A percentile compares a stretch with the other conserved stretches of the same genome.
These are phyloP conservation scores for Schoenoplectus triqueter DNA, from an alignment of 202 grass and related monocot species.

Conservation along the genomic window DNA sequence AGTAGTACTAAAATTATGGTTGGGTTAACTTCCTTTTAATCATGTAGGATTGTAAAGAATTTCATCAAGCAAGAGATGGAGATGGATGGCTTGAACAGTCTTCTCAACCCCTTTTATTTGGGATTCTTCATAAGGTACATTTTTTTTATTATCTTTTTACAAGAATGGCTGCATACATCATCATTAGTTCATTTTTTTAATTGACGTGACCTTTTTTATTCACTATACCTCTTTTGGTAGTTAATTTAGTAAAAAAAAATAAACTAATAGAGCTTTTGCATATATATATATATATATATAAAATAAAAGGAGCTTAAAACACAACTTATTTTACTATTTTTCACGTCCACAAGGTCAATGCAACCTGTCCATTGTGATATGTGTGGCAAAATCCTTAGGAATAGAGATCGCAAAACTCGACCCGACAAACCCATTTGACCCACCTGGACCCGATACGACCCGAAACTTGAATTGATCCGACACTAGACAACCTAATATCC, in stretches of 20 bases:
- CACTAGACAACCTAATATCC: too few relatives aligned
- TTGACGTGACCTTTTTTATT: conserved; percentile 11
- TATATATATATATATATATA: not conserved
- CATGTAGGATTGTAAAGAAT: conserved; percentile 89
- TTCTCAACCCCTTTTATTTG: conserved; percentile 79
- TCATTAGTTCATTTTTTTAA: not conserved
- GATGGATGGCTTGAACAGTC: conserved; percentile 99
- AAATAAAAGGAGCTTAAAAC: not conserved
- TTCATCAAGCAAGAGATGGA: conserved; percentile 97
- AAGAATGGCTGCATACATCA: not conserved
- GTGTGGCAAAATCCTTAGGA: not conserved
- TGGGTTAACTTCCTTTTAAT: conserved; percentile 30
- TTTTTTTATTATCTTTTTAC: conserved; percentile 30
- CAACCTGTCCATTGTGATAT: not conserved
- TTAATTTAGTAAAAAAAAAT: conserved; percentile 23
- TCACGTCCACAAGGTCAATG: not conserved
- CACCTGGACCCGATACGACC: too few relatives aligned
- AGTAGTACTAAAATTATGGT: not conserved
- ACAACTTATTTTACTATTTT: not conserved
- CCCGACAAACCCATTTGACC: too few relatives aligned
- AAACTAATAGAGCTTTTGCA: not conserved
- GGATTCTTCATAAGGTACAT: conserved; percentile 78
- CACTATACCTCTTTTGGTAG: conserved; percentile 1
- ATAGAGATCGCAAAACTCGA: too few relatives aligned
- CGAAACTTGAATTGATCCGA: too few relatives aligned